Base-by-base conservation (phyloP, 306 rosid species). In the Abrus precatorius region DNA sequence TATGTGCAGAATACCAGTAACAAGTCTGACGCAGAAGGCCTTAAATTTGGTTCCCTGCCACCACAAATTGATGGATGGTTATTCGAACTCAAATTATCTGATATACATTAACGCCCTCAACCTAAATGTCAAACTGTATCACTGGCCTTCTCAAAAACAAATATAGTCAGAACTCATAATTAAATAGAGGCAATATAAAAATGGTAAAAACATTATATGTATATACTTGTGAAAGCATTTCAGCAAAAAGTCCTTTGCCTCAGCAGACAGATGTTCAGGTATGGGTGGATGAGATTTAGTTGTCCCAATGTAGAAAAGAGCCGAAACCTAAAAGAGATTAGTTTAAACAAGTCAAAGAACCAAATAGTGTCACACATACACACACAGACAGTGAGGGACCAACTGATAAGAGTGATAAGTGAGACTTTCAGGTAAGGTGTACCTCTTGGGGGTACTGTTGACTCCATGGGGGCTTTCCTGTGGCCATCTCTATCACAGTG, bases 391-490 rank as follows among this genome's bases (percentile, higher is more conserved):
- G 30, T 33, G 49, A n/a, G 49, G 57, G 54, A 78, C 45, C 50
- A 49, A 75, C 45, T 53, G 3, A 33, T n/a, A 49, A 11, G 67
- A 81, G 60, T 47, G 59, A 48, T 36, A 30, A 38, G 14, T 10
- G 64, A 80, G 71, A 74, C 82, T 60, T 76, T 74, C 38, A 72
- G 0, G 20, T 20, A 20, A 20, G 20, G 4, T 28, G 38, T 80
- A 94, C 98, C 98, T 94, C 97, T 56, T 92, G 98, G 43, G 85
- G 85, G 79, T 89, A 94, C 75, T 94, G 97, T 85, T 94, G 94
- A 85, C 98, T 92, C 98, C 98, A 94, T 48, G 98, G 98, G 80
- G 98, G 97, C 90, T 94, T 94, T 76, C 98, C 98, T 28, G 98
- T 92, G 54, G 98, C 94, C 98, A 92, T 94, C 92, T 94, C 98